Percentiles rank a stretch among this genome's conserved stretches.
Conservation (phyloP, 768 basidiomycete species). For the Crepidotus variabilis region DNA sequence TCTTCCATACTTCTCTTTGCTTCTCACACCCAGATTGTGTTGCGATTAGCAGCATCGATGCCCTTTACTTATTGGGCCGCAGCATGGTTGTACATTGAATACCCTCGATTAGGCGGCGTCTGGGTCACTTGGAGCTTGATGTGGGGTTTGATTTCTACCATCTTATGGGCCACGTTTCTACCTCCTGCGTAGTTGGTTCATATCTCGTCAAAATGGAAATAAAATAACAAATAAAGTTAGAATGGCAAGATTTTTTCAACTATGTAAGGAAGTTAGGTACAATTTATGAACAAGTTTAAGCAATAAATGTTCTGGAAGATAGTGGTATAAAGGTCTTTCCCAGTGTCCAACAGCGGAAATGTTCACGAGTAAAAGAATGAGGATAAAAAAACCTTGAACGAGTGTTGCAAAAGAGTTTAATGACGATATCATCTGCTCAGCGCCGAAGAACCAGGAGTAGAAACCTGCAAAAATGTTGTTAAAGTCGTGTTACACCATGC, state of each 20-base stretch:
- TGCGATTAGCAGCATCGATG: slow-evolving; percentile 72
- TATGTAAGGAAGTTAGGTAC: not conserved
- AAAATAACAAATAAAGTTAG: not conserved
- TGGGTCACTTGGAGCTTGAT: slow-evolving; percentile 80
- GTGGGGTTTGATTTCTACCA: slow-evolving; percentile 69
- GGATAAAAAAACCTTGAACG: too few species aligned
- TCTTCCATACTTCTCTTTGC: slow-evolving; percentile 66
- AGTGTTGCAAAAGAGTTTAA: too few species aligned
- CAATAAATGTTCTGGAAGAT: too few species aligned
- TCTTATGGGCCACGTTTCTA: slow-evolving; percentile 55
- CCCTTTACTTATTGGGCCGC: slow-evolving; percentile 87
- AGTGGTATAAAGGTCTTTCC: too few species aligned
- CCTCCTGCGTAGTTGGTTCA: not conserved
- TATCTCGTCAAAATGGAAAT: too few species aligned
- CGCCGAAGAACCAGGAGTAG: too few species aligned
- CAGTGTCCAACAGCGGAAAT: too few species aligned
- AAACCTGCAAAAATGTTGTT: too few species aligned
- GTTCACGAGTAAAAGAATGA: too few species aligned
- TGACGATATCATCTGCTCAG: too few species aligned
- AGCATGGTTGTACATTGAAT: slow-evolving; percentile 56
- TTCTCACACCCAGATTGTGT: slow-evolving; percentile 84
- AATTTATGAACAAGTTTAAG: too few species aligned
- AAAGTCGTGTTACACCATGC: too few species aligned
- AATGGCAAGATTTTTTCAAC: not conserved
- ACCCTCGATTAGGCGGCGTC: slow-evolving; percentile 41